Evolutionary conservation across 768 basidiomycete species (phyloP).

Genomic region (Lactifluus piperatus): DNA sequence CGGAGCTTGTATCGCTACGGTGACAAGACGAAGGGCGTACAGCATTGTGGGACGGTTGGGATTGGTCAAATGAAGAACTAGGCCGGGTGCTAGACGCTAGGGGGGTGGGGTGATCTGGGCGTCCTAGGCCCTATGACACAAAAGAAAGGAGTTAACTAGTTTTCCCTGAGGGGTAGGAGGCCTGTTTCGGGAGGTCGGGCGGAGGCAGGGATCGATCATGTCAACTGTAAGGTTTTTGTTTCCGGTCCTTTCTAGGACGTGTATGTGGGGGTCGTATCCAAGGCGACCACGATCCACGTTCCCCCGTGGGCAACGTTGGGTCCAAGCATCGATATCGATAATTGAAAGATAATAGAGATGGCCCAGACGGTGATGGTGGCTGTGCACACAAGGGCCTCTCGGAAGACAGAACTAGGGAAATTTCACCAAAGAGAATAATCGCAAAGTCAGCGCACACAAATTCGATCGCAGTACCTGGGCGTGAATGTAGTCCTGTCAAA

Average conservation of each 20-base stretch:
- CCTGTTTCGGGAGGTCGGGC: conserved; percentile 3
- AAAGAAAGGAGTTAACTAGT: not conserved
- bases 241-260: not conserved
- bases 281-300: conserved; percentile 15
- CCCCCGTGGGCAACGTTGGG: not conserved
- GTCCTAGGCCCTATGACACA: not conserved
- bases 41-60: not conserved
- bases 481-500: not conserved
- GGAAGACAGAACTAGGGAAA: not conserved
- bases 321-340: conserved; percentile 1
- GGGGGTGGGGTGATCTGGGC: not conserved
- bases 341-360: not conserved
- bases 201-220: conserved; percentile 7
- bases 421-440: not conserved
- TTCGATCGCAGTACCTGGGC: not conserved
- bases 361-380: conserved; percentile 6
- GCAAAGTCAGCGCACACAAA: not conserved
- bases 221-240: conserved; percentile 14
- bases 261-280: conserved; percentile 11
- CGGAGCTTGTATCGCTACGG: not conserved
- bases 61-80: not conserved
- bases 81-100: not conserved
- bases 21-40: conserved; percentile 1
- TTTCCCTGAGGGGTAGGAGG: not conserved
- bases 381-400: not conserved